Evolutionary conservation across 306 rosid genomes (phyloP), one percentile per base, ranked within the genome.

Genomic region (Carpinus viminea): DNA sequence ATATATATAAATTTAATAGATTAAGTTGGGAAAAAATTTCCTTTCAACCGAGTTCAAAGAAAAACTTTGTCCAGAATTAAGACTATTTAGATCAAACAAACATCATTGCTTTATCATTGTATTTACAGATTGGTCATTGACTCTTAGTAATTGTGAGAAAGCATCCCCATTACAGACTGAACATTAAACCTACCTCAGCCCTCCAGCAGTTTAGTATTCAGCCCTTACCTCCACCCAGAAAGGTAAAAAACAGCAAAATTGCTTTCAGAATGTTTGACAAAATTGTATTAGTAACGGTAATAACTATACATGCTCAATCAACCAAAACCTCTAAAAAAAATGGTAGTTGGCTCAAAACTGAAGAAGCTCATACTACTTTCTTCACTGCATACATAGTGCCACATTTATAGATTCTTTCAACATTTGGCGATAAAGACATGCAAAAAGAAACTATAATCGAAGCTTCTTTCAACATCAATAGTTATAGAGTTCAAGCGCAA

Each of bases 341-440:
- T 59, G 65, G 65, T 12, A 59, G 5, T 24, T 59, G 65, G 45
- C 45, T 41, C 45, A 41, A 41, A 41, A 41, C 45, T 41, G 45
- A 41, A 41, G 45, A 41, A 5, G 45, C 45, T 41, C 45, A 41
- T 6, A 6, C 8, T 41, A 41, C 45, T 41, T 41, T 38, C 43
- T 38, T 41, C 45, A 1, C 45, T 41, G 45, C 45, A 41, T 41
- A 6, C 45, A 6, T 41, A 41, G 65, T 20, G 52, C 52, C 52
- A 48, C 52, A 10, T 9, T 47, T 48, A 10, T 12, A 12, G 52
- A 48, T 48, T 48, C 15, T 48, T 15, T 18, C 28, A 55, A 56
- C 55, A 41, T 13, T 52, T 43, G 55, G 75, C 31, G 45, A 59
- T 24, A 17, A 48, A 62, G 4, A 77, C 53, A 41, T 77, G 80